Percentiles rank a stretch among this genome's conserved stretches.
These are phyloP conservation scores for Oxytropis ochrocephala DNA, from an alignment of 306 rosid genomes.

Conservation along the genomic window DNA sequence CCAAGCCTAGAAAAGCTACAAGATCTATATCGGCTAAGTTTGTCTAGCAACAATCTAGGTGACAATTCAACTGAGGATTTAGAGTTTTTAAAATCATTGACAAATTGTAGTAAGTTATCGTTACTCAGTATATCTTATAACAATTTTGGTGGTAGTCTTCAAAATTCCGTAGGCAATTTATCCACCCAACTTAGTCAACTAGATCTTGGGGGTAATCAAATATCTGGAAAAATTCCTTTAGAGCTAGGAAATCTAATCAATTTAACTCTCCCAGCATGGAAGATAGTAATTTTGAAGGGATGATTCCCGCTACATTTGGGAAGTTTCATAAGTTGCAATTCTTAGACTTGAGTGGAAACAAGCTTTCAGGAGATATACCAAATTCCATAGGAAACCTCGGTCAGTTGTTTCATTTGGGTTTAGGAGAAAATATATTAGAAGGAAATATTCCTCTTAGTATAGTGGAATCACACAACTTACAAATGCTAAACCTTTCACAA, in stretches of 20 bases:
- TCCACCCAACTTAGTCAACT: neutral
- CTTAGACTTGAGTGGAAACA: neutral
- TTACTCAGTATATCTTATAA: neutral
- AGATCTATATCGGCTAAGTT: too few species aligned
- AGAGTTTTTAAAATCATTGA: too few species aligned
- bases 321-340: neutral
- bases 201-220: neutral
- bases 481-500: neutral
- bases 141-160: conserved; percentile 31
- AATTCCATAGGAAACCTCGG: neutral
- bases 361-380: conserved; percentile 11
- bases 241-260: conserved; percentile 7
- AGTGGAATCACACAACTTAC: neutral
- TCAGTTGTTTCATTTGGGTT: neutral
- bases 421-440: neutral
- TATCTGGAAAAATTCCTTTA: conserved; percentile 9
- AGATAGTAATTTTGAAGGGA: neutral
- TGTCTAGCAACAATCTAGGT: too few species aligned
- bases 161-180: conserved; percentile 17
- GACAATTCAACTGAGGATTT: too few species aligned
- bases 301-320: conserved; percentile 17
- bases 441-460: neutral
- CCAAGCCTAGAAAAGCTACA: neutral
- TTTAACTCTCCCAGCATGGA: neutral
- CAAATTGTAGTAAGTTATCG: too few species aligned